Evolutionary conservation across 116 monocot species (phyloP).

Genomic region (Dioscorea cayenensis): DNA sequence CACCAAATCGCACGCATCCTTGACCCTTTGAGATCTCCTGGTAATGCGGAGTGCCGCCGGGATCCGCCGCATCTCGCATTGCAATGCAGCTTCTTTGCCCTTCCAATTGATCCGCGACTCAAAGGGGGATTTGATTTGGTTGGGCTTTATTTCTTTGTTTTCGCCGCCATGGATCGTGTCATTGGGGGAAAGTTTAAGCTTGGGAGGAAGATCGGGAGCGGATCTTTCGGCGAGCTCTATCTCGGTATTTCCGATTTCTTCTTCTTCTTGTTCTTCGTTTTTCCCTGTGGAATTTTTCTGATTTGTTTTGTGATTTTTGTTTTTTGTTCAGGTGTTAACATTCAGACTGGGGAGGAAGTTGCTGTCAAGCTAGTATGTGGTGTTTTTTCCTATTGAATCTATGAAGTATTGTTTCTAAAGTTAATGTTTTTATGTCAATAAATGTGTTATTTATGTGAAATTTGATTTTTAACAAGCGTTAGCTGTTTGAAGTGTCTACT

Average conservation of each 20-base stretch:
- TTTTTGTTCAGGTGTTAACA: conserved; percentile 26
- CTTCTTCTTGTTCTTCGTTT: background rate
- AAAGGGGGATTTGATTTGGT: background rate
- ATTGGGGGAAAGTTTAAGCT: conserved; percentile 59
- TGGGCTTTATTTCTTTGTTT: background rate
- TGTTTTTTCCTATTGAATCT: background rate
- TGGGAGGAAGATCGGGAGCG: conserved; percentile 57
- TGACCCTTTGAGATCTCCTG: background rate
- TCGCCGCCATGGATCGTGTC: conserved; percentile 35
- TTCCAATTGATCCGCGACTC: background rate
- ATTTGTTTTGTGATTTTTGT: background rate
- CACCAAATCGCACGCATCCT: background rate
- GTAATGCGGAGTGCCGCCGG: no score
- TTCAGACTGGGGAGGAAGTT: conserved; percentile 31
- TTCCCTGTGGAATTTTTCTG: background rate
- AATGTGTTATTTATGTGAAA: background rate
- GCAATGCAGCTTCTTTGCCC: background rate
- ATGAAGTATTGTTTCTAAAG: background rate
- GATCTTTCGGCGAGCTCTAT: conserved; percentile 62
- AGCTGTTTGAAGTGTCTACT: no score
- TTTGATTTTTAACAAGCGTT: no score
- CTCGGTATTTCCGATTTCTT: conserved; percentile 22
- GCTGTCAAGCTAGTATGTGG: conserved; percentile 26
- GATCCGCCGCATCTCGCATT: background rate
- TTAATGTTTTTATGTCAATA: background rate